These are phyloP conservation scores for Remersonia thermophila DNA, from an alignment of 2,329 filamentous ascomycete species.

Conservation along the genomic window DNA sequence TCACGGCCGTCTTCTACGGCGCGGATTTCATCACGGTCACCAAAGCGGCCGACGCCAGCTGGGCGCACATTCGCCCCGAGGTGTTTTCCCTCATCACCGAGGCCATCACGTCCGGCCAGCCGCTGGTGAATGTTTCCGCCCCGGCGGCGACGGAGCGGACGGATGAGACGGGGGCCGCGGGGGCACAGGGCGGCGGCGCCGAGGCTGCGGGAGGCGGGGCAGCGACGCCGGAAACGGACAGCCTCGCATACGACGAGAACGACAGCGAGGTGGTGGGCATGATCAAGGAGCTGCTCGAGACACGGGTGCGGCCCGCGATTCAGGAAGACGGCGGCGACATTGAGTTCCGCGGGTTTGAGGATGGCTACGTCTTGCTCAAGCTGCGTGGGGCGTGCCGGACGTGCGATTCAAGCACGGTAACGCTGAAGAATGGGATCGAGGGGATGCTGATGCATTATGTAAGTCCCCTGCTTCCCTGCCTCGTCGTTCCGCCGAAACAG, in stretches of 20 bases:
- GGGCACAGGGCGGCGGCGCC: constrained; percentile 21
- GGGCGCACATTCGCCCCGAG: constrained; percentile 91
- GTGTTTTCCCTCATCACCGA: constrained; percentile 93
- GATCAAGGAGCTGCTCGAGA: constrained; percentile 97
- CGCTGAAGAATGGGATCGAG: constrained; percentile 94
- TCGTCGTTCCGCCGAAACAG: background rate
- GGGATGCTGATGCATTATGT: constrained; percentile 96
- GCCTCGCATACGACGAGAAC: constrained; percentile 72
- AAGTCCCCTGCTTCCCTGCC: constrained; percentile 28
- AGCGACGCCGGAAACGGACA: constrained; percentile 47
- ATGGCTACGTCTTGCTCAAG: constrained; percentile 77
- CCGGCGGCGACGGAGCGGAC: constrained; percentile 25
- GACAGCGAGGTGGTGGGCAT: constrained; percentile 92
- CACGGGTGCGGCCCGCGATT: constrained; percentile 84
- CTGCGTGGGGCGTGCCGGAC: constrained; percentile 86
- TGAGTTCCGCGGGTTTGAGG: constrained; percentile 80
- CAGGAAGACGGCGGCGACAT: constrained; percentile 98
- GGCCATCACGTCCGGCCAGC: constrained; percentile 70
- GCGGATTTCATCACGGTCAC: constrained; percentile 94
- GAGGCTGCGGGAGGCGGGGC: constrained; percentile 27
- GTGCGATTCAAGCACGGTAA: constrained; percentile 93
- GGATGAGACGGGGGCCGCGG: constrained; percentile 33
- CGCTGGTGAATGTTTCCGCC: constrained; percentile 62
- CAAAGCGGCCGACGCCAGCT: constrained; percentile 76
- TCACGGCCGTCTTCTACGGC: constrained; percentile 91